Percentiles rank a stretch among this genome's conserved stretches.
Evolutionary conservation across 176 grass and related monocot species (phyloP).

Genomic region (Cenchrus fungigraminus): DNA sequence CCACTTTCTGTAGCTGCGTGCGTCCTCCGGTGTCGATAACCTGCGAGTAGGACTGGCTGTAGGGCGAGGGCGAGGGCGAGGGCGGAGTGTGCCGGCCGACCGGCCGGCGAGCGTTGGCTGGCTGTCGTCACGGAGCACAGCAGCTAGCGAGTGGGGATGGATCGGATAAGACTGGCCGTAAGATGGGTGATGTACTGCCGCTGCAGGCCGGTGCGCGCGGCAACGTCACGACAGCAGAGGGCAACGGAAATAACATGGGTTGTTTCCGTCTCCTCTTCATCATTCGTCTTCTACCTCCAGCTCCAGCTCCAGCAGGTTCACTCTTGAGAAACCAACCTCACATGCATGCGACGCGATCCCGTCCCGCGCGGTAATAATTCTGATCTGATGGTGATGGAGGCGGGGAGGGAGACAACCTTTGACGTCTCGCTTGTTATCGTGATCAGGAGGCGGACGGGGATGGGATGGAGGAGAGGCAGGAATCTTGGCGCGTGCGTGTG

Average conservation of each 20-base stretch:
- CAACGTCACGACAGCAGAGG: neutral
- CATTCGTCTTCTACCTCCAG: too few species aligned
- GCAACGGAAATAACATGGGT: conserved; percentile 36
- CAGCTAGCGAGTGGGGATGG: neutral
- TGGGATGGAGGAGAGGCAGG: neutral
- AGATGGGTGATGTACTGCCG: neutral
- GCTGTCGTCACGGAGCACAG: neutral
- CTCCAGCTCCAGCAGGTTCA: neutral
- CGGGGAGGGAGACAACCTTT: conserved; percentile 27
- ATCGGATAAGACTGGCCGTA: neutral
- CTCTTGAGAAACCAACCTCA: neutral
- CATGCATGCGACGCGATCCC: neutral
- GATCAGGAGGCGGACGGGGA: neutral
- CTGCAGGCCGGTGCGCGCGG: neutral
- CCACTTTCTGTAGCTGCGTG: neutral
- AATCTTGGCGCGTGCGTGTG: conserved; percentile 33
- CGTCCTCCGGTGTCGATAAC: neutral
- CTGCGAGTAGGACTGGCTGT: neutral
- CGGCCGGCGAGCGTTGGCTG: neutral
- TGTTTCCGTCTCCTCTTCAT: neutral
- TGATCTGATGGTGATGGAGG: neutral
- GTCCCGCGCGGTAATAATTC: neutral
- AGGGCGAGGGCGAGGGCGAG: neutral
- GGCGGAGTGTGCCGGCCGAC: neutral
- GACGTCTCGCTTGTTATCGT: neutral